A percentile compares a stretch with the other conserved stretches of the same genome.
Evolutionary conservation across 805 yeast species (phyloP).

Genomic region (Wickerhamomyces silvicola): DNA sequence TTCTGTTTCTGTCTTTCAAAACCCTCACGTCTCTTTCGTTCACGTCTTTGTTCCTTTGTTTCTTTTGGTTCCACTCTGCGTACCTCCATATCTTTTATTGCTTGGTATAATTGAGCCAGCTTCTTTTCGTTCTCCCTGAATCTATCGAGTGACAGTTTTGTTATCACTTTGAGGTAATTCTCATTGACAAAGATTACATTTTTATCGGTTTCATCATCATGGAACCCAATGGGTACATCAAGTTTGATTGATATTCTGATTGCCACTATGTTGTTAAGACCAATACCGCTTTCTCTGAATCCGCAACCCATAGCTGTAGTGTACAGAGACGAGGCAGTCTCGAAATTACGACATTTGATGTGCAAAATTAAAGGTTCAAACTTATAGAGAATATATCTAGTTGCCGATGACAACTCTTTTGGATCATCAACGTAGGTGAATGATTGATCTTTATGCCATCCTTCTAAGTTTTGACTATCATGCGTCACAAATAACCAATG

Average conservation of each 20-base stretch:
- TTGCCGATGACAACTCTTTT: constrained; percentile 11
- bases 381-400: constrained; percentile 63
- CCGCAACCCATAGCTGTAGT: constrained; percentile 78
- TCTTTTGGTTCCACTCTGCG: constrained; percentile 24
- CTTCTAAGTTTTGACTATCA: constrained; percentile 38
- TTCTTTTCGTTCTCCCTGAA: constrained; percentile 61
- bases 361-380: constrained; percentile 84
- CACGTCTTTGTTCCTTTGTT: constrained; percentile 51
- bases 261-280: constrained; percentile 71
- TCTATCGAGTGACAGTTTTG: constrained; percentile 51
- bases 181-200: constrained; percentile 41
- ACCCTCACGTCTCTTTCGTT: constrained; percentile 46
- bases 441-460: constrained; percentile 38
- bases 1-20: constrained; percentile 20
- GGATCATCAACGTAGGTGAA: constrained; percentile 13
- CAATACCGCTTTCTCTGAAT: constrained; percentile 82
- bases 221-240: constrained; percentile 71
- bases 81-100: constrained; percentile 30
- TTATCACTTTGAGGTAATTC: constrained; percentile 45
- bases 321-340: constrained; percentile 54
- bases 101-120: constrained; percentile 39
- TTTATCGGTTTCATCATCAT: constrained; percentile 25
- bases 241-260: constrained; percentile 66
- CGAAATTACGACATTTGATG: constrained; percentile 64
- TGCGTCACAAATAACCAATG: constrained; percentile 80